A percentile compares a stretch with the other conserved stretches of the same genome.
phyloP scores from a whole-genome alignment of 495 filamentous ascomycete species.

The Podospora conica region DNA sequence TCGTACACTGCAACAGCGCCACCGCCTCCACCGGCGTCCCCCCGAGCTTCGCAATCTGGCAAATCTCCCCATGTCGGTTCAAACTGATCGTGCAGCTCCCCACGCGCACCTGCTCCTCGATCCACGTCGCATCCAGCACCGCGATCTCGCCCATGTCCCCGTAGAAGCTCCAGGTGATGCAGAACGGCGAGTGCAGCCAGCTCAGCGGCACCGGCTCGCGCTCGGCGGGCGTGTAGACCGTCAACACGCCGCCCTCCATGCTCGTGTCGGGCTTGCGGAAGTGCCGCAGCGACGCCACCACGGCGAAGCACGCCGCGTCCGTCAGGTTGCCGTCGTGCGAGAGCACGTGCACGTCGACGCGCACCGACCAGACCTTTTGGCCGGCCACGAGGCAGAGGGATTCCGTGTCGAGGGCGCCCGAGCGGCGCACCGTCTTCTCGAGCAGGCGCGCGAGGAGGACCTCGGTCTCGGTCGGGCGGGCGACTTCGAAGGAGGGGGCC shows the following conservation, averaged over 20 bases:
- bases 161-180: slow-evolving; percentile 77
- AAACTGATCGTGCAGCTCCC: slow-evolving; percentile 79
- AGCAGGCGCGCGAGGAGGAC: slow-evolving; percentile 77
- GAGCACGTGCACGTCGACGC: slow-evolving; percentile 83
- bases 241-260: slow-evolving; percentile 73
- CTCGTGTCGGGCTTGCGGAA: slow-evolving; percentile 83
- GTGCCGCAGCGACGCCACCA: slow-evolving; percentile 81
- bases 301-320: slow-evolving; percentile 76
- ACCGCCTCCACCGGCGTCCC: slow-evolving; percentile 75
- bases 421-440: slow-evolving; percentile 88
- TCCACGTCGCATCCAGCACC: slow-evolving; percentile 68
- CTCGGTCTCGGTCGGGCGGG: slow-evolving; percentile 75
- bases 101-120: slow-evolving; percentile 82
- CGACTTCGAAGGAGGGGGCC: slow-evolving; percentile 82
- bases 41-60: slow-evolving; percentile 81
- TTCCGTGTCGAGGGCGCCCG: slow-evolving; percentile 86
- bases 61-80: slow-evolving; percentile 86
- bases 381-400: slow-evolving; percentile 89
- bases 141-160: slow-evolving; percentile 55
- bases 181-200: slow-evolving; percentile 84
- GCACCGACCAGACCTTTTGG: slow-evolving; percentile 81
- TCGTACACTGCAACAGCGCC: slow-evolving; percentile 62
- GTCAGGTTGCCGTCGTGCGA: slow-evolving; percentile 84
- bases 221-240: slow-evolving; percentile 75
- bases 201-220: slow-evolving; percentile 82